Evolutionary conservation across 805 yeast species (phyloP), one percentile per base, ranked within the genome.

Genomic region (Cyberlindnera xylosilytica): DNA sequence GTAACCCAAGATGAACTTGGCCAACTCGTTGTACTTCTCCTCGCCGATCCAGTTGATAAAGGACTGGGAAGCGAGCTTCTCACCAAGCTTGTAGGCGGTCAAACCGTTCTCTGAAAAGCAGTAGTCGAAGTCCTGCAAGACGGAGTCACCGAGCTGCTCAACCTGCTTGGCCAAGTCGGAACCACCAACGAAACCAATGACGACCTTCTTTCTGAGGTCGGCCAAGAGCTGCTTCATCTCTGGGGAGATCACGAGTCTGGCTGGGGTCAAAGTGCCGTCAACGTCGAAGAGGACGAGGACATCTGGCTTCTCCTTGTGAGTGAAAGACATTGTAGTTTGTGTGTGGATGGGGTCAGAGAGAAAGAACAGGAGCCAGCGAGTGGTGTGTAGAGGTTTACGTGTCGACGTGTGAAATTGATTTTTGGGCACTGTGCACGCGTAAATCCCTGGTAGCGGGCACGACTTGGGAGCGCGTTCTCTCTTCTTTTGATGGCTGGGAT

Each of bases 201-300:
- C 97, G 57, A 79, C 91, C 74, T 91, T 90, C 74, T 88, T 74
- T 72, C 97, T 85, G 63, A 93, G 79, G 55, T 82, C 78, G 48
- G 67, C 64, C 58, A 93, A 78, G 33, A 85, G 70, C 50, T 76
- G 67, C 62, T 71, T 78, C 82, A 93, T 84, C 68, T 89, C 96
- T 58, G 79, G 77, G 49, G 89, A 80, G 56, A 85, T 69, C 30
- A 62, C 65, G 64, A 82, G 78, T 75, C 99, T 88, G 42, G 99
- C 98, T 54, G 98, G 99, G 32, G 98, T 91, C 67, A 93, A 77
- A 44, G 99, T 93, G 54, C 97, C 99, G 65, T 93, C 99, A 54
- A 93, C 99, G 61, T 93, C 99, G 70, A 93, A 93, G 53, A 93
- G 80, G 54, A 87, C 95, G 60, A 93, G 74, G 51, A 87, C 84